A percentile compares a stretch with the other conserved stretches of the same genome.
phyloP scores from a whole-genome alignment of 208 protist genomes.

The Endotrypanum monterogeii region DNA sequence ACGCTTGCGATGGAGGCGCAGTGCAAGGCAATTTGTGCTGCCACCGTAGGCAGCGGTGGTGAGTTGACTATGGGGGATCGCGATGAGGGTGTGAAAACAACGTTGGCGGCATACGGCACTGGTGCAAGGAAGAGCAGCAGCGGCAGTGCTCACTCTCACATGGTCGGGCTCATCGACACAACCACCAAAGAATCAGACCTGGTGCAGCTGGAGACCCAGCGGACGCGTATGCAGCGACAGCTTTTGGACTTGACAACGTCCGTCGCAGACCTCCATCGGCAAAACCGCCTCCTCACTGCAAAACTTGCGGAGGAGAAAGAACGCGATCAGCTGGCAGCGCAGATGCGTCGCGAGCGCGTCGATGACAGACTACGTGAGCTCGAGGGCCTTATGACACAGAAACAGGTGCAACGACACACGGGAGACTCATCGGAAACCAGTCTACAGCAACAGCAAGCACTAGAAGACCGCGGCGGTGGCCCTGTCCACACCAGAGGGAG shows the following conservation, averaged over 20 bases:
- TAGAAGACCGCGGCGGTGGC: background rate
- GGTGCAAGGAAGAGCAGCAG: slow-evolving; percentile 11
- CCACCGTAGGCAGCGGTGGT: background rate
- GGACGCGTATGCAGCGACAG: slow-evolving; percentile 66
- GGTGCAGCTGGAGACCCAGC: slow-evolving; percentile 56
- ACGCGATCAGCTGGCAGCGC: slow-evolving; percentile 68
- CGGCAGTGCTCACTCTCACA: background rate
- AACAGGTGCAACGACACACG: slow-evolving; percentile 1
- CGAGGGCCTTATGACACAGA: slow-evolving; percentile 23
- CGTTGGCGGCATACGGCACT: background rate
- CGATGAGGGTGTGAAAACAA: background rate
- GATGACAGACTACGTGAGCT: slow-evolving; percentile 39
- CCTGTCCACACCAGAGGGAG: background rate
- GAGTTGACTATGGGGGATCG: background rate
- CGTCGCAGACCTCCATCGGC: slow-evolving; percentile 63
- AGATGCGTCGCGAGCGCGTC: slow-evolving; percentile 52
- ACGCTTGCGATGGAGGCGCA: slow-evolving; percentile 66
- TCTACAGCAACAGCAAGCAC: background rate
- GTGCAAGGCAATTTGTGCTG: slow-evolving; percentile 32
- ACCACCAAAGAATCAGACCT: slow-evolving; percentile 74
- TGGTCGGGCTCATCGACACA: slow-evolving; percentile 65
- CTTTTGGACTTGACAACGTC: slow-evolving; percentile 58
- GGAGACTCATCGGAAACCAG: background rate
- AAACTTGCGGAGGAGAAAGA: slow-evolving; percentile 78
- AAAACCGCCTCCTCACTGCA: slow-evolving; percentile 82